Percentiles rank a stretch among this genome's conserved stretches.
Evolutionary conservation across 2,329 filamentous ascomycete genomes (phyloP).

Genomic region (Stagonosporopsis vannaccii): DNA sequence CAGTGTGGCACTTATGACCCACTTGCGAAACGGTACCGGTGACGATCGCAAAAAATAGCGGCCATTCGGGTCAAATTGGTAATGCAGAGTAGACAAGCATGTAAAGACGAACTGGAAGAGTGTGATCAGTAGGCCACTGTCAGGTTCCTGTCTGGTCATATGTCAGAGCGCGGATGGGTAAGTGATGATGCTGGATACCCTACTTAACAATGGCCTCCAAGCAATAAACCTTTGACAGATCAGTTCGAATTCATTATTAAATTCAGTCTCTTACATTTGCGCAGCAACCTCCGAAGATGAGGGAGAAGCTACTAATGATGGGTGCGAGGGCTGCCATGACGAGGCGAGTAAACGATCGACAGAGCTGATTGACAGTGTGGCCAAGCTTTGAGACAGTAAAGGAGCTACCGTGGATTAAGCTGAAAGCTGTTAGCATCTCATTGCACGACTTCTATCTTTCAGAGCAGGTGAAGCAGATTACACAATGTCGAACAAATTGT

Average conservation of each 20-base stretch:
- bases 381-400: not conserved
- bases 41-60: conserved; percentile 79
- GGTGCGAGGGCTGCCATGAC: conserved; percentile 47
- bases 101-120: conserved; percentile 66
- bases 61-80: conserved; percentile 59
- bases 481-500: not conserved
- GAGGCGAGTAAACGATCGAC: not conserved
- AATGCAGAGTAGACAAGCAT: conserved; percentile 62
- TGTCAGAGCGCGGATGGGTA: conserved; percentile 22
- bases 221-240: conserved; percentile 77
- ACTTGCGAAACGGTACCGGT: conserved; percentile 81
- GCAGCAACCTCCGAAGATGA: conserved; percentile 97
- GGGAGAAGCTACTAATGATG: conserved; percentile 68
- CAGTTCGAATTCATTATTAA: conserved; percentile 4
- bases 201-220: conserved; percentile 94
- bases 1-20: conserved; percentile 86
- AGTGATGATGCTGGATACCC: conserved; percentile 47
- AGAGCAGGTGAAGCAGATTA: not conserved
- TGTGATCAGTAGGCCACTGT: conserved; percentile 75
- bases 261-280: conserved; percentile 72
- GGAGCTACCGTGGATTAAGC: not conserved
- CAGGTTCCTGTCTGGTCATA: conserved; percentile 73
- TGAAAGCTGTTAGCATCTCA: not conserved
- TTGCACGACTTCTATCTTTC: not conserved
- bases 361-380: not conserved